These are phyloP conservation scores for Rosa lucieae DNA, from an alignment of 306 rosid genomes.

Conservation along the genomic window DNA sequence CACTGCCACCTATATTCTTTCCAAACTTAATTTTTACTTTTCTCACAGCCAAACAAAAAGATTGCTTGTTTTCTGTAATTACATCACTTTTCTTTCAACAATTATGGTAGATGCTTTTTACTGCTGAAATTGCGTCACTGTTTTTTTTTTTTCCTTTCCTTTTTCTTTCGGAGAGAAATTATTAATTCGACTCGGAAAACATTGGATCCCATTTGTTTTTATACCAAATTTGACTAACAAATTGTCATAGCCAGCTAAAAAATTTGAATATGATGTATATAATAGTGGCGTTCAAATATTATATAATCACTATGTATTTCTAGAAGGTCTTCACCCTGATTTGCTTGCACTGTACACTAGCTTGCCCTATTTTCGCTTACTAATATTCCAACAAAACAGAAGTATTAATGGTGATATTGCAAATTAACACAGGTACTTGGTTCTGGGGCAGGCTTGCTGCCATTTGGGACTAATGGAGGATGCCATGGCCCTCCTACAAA, in stretches of 20 bases:
- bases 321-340: neutral
- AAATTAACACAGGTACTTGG: conserved; percentile 62
- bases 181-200: neutral
- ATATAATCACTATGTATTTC: neutral
- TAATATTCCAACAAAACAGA: neutral
- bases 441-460: conserved; percentile 89
- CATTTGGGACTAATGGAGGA: conserved; percentile 95
- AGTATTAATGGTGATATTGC: neutral
- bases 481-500: conserved; percentile 94
- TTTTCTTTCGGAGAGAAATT: neutral
- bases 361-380: neutral
- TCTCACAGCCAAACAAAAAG: neutral
- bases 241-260: conserved; percentile 6
- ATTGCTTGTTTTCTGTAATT: neutral
- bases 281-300: neutral
- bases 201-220: neutral
- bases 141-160: neutral
- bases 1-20: conserved; percentile 5
- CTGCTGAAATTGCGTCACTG: neutral
- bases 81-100: neutral
- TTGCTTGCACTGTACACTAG: neutral
- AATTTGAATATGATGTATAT: neutral
- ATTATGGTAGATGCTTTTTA: neutral
- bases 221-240: neutral
- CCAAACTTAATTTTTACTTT: too few species aligned